Conservation (phyloP, 2,329 filamentous ascomycete species). For the Alternaria gaisen region DNA sequence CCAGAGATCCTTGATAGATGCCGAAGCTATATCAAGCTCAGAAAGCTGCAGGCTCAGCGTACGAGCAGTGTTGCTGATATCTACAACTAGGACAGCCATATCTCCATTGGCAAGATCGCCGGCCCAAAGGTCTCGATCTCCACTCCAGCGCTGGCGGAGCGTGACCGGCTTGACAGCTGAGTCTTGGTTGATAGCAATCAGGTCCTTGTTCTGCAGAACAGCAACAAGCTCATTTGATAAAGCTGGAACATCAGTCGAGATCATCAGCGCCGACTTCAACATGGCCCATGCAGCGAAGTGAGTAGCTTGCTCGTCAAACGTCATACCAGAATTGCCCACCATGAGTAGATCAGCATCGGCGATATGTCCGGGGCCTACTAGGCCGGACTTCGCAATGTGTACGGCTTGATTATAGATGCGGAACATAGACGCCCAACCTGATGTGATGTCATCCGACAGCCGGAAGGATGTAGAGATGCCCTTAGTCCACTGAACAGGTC, state of each 20-base stretch:
- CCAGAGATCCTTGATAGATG: slow-evolving; percentile 32
- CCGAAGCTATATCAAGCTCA: slow-evolving; percentile 23
- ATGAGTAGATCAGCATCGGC: slow-evolving; percentile 32
- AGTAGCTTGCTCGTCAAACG: slow-evolving; percentile 33
- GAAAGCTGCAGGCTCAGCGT: slow-evolving; percentile 25
- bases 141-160: slow-evolving; percentile 29
- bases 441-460: slow-evolving; percentile 27
- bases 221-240: slow-evolving; percentile 22
- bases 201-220: slow-evolving; percentile 31
- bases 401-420: slow-evolving; percentile 34
- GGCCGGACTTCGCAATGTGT: slow-evolving; percentile 28
- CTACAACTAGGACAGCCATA: slow-evolving; percentile 28
- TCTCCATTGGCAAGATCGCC: slow-evolving; percentile 33
- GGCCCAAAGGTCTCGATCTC: slow-evolving; percentile 28
- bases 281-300: slow-evolving; percentile 34
- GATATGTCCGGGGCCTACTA: slow-evolving; percentile 26
- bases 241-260: slow-evolving; percentile 26
- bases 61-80: slow-evolving; percentile 26
- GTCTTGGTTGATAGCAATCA: slow-evolving; percentile 32
- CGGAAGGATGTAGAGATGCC: slow-evolving; percentile 31
- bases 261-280: slow-evolving; percentile 34
- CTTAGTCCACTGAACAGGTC: slow-evolving; percentile 28
- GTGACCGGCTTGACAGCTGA: slow-evolving; percentile 30
- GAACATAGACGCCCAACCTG: slow-evolving; percentile 25
- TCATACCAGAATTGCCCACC: slow-evolving; percentile 28